Conservation (phyloP, 2,329 filamentous ascomycete species). For the Cytospora piceicola region DNA sequence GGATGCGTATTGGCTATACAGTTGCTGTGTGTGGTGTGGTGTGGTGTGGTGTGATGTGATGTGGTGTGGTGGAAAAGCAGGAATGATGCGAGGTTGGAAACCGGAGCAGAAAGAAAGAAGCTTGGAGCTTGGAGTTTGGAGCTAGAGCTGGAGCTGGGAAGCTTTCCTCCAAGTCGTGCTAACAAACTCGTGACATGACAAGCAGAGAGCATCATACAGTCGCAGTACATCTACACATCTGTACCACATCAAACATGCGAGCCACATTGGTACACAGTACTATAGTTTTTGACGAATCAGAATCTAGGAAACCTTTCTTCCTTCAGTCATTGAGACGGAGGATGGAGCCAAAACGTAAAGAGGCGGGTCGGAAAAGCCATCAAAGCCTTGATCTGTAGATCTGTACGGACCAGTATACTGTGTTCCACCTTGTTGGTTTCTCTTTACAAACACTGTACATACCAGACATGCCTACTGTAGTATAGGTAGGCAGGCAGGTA, state of each 20-base stretch:
- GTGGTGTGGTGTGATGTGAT: slow-evolving; percentile 11
- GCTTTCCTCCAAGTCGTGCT: neutral
- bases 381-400: neutral
- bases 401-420: neutral
- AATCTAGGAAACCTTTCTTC: slow-evolving; percentile 1
- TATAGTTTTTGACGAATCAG: slow-evolving; percentile 17
- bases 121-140: neutral
- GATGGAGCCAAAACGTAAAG: slow-evolving; percentile 16
- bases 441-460: neutral
- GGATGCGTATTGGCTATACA: slow-evolving; percentile 4
- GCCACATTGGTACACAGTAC: slow-evolving; percentile 4
- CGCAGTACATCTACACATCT: neutral
- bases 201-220: slow-evolving; percentile 3
- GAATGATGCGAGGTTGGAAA: slow-evolving; percentile 19
- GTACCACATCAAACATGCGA: slow-evolving; percentile 12
- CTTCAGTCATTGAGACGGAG: slow-evolving; percentile 5
- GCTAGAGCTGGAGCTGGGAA: neutral
- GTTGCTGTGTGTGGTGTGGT: slow-evolving; percentile 15
- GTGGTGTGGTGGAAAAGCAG: slow-evolving; percentile 13
- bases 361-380: slow-evolving; percentile 13
- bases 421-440: neutral
- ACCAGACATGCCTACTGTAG: too few species aligned
- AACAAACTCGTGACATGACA: slow-evolving; percentile 14
- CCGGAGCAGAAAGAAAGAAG: slow-evolving; percentile 3
- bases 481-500: too few species aligned